Evolutionary conservation across 768 basidiomycete species (phyloP).

Genomic region (Lactarius pseudohatsudake): DNA sequence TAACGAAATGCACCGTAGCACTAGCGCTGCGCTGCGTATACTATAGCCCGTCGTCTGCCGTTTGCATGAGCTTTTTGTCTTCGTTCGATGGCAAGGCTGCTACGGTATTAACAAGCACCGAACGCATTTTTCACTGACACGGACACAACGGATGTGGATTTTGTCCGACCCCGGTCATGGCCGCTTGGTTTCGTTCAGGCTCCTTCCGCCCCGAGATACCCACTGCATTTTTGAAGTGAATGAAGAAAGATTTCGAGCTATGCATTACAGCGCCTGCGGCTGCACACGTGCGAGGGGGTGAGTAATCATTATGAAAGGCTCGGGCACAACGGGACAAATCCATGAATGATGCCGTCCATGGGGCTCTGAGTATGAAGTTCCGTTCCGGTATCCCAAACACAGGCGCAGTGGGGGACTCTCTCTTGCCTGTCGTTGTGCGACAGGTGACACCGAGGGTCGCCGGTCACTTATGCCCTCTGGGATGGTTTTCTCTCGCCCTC

Average conservation of each 20-base stretch:
- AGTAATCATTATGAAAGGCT: neutral
- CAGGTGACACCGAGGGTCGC: neutral
- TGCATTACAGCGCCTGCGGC: neutral
- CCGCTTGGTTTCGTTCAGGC: neutral
- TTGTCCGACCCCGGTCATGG: neutral
- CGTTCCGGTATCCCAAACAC: neutral
- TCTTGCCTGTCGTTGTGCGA: neutral
- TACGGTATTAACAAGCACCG: neutral
- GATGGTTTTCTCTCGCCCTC: neutral
- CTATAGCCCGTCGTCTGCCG: neutral
- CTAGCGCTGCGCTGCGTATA: neutral
- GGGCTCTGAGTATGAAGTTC: neutral
- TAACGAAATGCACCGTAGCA: neutral
- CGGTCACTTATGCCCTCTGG: constrained; percentile 1
- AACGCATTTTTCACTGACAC: neutral
- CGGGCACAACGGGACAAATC: neutral
- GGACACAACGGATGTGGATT: neutral
- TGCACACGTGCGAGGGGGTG: neutral
- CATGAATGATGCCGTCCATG: neutral
- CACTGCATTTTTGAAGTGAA: neutral
- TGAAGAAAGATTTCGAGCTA: neutral
- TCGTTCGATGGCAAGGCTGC: neutral
- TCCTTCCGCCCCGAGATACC: neutral
- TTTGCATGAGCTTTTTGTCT: neutral
- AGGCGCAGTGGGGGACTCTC: neutral